These are phyloP conservation scores for Citrus trifoliata DNA, from an alignment of 345 rosid genomes.

Conservation along the genomic window DNA sequence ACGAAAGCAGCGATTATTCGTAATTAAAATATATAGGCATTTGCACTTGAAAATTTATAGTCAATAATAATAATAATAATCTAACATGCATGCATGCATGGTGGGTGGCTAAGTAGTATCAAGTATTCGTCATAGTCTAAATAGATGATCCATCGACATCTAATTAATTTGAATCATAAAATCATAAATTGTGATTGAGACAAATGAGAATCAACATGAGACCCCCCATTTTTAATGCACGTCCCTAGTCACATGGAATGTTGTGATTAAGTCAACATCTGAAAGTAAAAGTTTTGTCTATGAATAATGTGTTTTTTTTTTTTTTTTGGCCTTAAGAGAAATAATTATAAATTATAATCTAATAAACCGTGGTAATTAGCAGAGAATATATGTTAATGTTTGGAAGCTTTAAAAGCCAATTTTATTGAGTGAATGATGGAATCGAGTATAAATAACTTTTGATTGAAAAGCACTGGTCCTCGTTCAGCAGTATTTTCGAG, in stretches of 20 bases:
- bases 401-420: not conserved
- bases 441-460: not conserved
- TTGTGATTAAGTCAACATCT: not conserved
- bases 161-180: not conserved
- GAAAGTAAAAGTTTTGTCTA: not conserved
- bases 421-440: not conserved
- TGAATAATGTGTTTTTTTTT: not conserved
- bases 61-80: too few relatives aligned
- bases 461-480: not conserved
- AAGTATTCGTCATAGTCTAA: not conserved
- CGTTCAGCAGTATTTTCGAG: too few relatives aligned
- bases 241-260: not conserved
- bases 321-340: too few relatives aligned
- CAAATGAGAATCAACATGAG: not conserved
- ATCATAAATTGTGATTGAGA: not conserved
- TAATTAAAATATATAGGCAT: too few relatives aligned
- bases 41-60: too few relatives aligned
- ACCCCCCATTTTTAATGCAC: not conserved
- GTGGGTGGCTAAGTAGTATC: not conserved
- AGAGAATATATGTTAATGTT: not conserved
- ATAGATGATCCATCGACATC: not conserved
- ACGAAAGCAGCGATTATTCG: too few relatives aligned
- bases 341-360: too few relatives aligned
- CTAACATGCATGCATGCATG: not conserved
- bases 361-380: not conserved